Conservation (phyloP, 495 filamentous ascomycete genomes). For the Immersiella caudata region DNA sequence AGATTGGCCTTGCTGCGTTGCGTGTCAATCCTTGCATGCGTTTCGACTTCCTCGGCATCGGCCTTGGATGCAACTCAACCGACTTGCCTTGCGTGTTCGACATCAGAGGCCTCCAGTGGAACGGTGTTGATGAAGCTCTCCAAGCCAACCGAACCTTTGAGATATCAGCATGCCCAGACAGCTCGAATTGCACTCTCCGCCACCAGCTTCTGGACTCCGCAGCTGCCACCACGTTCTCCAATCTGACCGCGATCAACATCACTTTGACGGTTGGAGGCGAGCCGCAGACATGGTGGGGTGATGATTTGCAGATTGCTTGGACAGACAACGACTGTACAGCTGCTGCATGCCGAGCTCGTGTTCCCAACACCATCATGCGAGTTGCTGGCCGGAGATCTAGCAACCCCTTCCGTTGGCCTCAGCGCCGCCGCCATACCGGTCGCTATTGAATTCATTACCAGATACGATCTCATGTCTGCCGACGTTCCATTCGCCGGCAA, state of each 20-base stretch:
- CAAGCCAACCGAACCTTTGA: slow-evolving; percentile 35
- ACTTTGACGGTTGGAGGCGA: slow-evolving; percentile 33
- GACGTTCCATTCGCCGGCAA: neutral
- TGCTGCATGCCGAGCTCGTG: slow-evolving; percentile 42
- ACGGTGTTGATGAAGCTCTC: slow-evolving; percentile 28
- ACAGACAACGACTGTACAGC: slow-evolving; percentile 44
- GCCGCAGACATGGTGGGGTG: slow-evolving; percentile 44
- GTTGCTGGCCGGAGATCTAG: slow-evolving; percentile 12
- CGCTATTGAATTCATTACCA: neutral
- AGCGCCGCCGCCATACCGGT: slow-evolving; percentile 15
- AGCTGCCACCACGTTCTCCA: slow-evolving; percentile 33
- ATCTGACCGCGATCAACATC: slow-evolving; percentile 45
- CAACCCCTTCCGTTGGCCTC: slow-evolving; percentile 29
- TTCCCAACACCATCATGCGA: slow-evolving; percentile 36
- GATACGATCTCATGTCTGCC: slow-evolving; percentile 5
- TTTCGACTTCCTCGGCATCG: slow-evolving; percentile 45
- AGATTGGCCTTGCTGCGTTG: slow-evolving; percentile 42
- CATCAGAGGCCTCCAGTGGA: slow-evolving; percentile 40
- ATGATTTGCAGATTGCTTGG: slow-evolving; percentile 49
- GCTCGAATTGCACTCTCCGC: slow-evolving; percentile 37
- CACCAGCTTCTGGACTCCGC: slow-evolving; percentile 35
- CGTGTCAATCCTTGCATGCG: slow-evolving; percentile 42
- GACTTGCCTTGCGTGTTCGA: slow-evolving; percentile 42
- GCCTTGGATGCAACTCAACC: slow-evolving; percentile 46
- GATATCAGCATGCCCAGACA: slow-evolving; percentile 38